Evolutionary conservation across 495 filamentous ascomycete species (phyloP), one percentile per base, ranked within the genome.

Genomic region (Penicillium salamii): DNA sequence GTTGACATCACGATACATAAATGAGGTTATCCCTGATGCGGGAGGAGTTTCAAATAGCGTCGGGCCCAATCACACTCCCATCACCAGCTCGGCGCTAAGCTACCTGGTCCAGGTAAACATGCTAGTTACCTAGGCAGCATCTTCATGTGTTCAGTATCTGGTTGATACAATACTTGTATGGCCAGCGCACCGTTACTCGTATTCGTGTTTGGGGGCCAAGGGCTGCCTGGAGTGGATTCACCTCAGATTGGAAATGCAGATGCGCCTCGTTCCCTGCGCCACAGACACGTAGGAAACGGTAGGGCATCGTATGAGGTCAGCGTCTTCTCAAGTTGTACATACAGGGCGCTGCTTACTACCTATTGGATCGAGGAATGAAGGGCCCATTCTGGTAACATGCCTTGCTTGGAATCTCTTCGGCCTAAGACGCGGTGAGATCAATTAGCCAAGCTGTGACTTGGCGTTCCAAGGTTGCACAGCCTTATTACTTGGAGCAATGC

Each of bases 401-500:
- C 7, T 13, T 43, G 19, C 40, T 21, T 31, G 7, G 15, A 8
- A 26, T 26, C 23, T 3, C 23, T 26, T 4, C 23, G 8, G 23
- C 23, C 23, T 26, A 26, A 26, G 8, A 26, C 23, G 23, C 23
- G 23, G 23, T 26, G 23, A 26, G 23, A 26, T n/a, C 31, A n/a
- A n/a, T n/a, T n/a, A n/a, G n/a, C n/a, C n/a, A n/a, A n/a, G n/a
- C n/a, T n/a, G n/a, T n/a, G n/a, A n/a, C n/a, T n/a, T n/a, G n/a
- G n/a, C n/a, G n/a, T n/a, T 42, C 41, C 50, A 9, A 50, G 32
- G 34, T 36, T 24, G 32, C 55, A 39, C 45, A 42, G 54, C 50
- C 41, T 23, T 29, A 18, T 19, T 17, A 28, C 24, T 20, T n/a
- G n/a, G n/a, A n/a, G n/a, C n/a, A n/a, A n/a, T n/a, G n/a, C n/a